Base-by-base conservation (phyloP, 2,329 filamentous ascomycete genomes). In the Alternaria rosae region DNA sequence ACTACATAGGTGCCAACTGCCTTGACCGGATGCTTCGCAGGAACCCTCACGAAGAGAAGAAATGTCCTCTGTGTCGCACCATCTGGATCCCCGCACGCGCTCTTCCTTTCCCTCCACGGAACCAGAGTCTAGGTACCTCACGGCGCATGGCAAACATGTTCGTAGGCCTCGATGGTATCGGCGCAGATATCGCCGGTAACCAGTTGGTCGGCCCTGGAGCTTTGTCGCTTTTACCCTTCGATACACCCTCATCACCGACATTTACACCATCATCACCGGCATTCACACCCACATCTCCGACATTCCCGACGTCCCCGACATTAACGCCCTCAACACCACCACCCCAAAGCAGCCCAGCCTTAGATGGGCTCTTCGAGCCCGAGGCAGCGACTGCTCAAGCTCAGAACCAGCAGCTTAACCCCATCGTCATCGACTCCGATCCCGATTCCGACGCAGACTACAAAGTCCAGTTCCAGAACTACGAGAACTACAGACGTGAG, bases 31-130 rank as follows among this genome's bases (percentile, higher is more conserved):
- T 71, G 7, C 47, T 74, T 4, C 35, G 38, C 21, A 55, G 17
- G 12, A 44, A 57, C 10, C 58, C 64, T 1, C 21, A 21, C 6
- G 44, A 57, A 10, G 62, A 65, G n/a, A 72, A 69, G 57, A 64
- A 41, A 15, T 72, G 71, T 51, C 69, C 67, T 6, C 17, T 71
- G n/a, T 73, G 71, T 45, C 67, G 71, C 12, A 57, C 69, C 3
- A 17, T 67, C n/a, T 75, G 70, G 70, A 62, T 68, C 38, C n/a
- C 52, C 7, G 45, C 50, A 23, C 21, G 15, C 25, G 4, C 28
- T 15, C 41, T 17, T 23, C 9, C 17, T 12, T 3, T n/a, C 13
- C 28, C 13, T 5, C 12, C 10, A 10, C 44, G 15, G 5, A 15
- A 13, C 9, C 53, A 32, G 17, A 25, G n/a, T 23, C 30, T 26